Evolutionary conservation across 768 basidiomycete genomes (phyloP), one percentile per base, ranked within the genome.

Genomic region (Xerocomellus amylosporus): DNA sequence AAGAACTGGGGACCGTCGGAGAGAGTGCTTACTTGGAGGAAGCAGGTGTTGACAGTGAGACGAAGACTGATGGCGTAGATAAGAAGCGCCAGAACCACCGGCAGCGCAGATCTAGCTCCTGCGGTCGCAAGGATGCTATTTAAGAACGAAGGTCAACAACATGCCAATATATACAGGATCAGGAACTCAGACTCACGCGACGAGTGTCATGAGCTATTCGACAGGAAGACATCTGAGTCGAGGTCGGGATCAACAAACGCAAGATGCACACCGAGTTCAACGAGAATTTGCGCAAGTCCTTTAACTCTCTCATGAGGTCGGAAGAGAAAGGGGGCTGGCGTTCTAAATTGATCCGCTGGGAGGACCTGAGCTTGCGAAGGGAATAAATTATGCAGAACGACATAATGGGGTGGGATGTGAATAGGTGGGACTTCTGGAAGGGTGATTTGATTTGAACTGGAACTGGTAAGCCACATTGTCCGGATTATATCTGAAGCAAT

Each of bases 21-120:
- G 5, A 47, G 22, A 36, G 15, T 8, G 2, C 22, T 41, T 42
- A 56, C 63, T 10, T 43, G 37, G 28, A 61, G 31, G 26, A 53
- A 43, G 10, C 53, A 55, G 5, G 36, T 26, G 20, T 52, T 49
- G 46, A 51, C 33, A 14, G 49, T 44, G 37, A 60, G 46, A 30
- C 62, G 53, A 19, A 65, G 53, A 17, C 51, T 60, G 45, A 62
- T 53, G 13, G 58, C 59, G 19, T 59, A 65, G 6, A 65, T 51
- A 24, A 62, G 40, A 38, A 65, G 54, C 4, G 45, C 46, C 30
- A 66, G 53, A 2, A 58, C 58, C 8, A 49, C 43, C 9, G 55
- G 61, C 5, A 34, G 14, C 20, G 58, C 49, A 2, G 49, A 24
- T 15, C 34, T 42, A 2, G 49, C 55, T 13, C 52, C 55, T 2